Evolutionary conservation across 441 rosid genomes (phyloP).

Genomic region (Manihot esculenta): DNA sequence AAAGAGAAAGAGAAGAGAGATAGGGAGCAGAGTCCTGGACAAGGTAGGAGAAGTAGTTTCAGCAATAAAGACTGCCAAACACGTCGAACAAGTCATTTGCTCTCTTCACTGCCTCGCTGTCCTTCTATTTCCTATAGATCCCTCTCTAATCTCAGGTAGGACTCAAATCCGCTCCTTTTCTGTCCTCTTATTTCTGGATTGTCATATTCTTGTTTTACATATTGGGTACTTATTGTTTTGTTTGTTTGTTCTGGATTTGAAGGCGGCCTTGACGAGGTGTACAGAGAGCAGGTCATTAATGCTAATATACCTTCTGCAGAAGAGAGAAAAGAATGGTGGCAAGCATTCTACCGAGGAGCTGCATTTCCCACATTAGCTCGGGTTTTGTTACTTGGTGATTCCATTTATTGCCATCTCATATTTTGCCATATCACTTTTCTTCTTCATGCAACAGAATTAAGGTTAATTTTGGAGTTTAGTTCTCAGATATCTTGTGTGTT

Average conservation of each 20-base stretch:
- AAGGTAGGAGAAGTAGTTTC: slow-evolving; percentile 60
- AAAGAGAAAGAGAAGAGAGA: slow-evolving; percentile 32
- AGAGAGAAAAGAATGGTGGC: slow-evolving; percentile 56
- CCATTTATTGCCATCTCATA: not conserved
- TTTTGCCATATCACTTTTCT: not conserved
- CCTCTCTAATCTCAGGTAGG: slow-evolving; percentile 57
- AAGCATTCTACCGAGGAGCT: slow-evolving; percentile 64
- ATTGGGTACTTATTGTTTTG: not conserved
- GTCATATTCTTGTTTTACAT: not conserved
- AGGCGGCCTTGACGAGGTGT: slow-evolving; percentile 56
- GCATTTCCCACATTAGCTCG: slow-evolving; percentile 73
- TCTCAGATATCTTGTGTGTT: not conserved
- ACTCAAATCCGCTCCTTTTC: not conserved
- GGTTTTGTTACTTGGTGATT: slow-evolving; percentile 60
- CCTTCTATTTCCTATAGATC: slow-evolving; percentile 76
- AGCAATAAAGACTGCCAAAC: slow-evolving; percentile 52
- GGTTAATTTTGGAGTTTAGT: not conserved
- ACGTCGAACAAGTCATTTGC: slow-evolving; percentile 68
- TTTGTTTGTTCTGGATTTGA: slow-evolving; percentile 19
- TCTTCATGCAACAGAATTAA: not conserved
- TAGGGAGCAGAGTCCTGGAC: slow-evolving; percentile 40
- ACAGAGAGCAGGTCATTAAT: slow-evolving; percentile 54
- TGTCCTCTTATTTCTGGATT: not conserved
- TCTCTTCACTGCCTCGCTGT: slow-evolving; percentile 77
- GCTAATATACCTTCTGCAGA: slow-evolving; percentile 41